Percentiles rank a stretch among this genome's conserved stretches.
phyloP scores from a whole-genome alignment of 345 rosid species.

The Theobroma cacao region DNA sequence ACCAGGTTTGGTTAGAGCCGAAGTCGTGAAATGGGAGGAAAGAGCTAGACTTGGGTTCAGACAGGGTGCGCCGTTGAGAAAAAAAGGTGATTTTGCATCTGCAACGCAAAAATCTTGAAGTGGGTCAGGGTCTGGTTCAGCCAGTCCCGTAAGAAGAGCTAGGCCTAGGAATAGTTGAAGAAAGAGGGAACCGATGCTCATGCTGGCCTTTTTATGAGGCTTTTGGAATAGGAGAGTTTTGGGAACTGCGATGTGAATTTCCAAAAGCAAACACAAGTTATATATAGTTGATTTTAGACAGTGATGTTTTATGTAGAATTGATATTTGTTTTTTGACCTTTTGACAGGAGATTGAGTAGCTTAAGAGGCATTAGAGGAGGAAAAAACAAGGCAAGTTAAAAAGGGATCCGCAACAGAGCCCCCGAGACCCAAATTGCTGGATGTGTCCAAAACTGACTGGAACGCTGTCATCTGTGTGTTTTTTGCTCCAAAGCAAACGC shows the following conservation, averaged over 20 bases:
- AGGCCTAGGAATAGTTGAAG: conserved; percentile 23
- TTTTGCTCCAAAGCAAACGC: not conserved
- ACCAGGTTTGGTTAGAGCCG: conserved; percentile 53
- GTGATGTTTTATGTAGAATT: not conserved
- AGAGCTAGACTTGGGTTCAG: conserved; percentile 41
- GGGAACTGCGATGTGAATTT: not conserved
- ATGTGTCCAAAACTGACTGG: not conserved
- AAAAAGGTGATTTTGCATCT: conserved; percentile 28
- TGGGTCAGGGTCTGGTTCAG: conserved; percentile 58
- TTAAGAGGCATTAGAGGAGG: conserved; percentile 47
- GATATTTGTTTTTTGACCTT: not conserved
- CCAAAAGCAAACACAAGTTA: not conserved
- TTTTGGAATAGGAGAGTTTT: not conserved
- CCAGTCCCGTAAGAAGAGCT: conserved; percentile 33
- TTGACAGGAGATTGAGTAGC: conserved; percentile 45
- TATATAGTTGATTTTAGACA: conserved; percentile 33
- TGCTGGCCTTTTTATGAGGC: not conserved
- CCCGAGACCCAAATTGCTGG: not conserved
- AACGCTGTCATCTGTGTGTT: not conserved
- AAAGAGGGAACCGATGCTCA: conserved; percentile 13
- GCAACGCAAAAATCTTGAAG: conserved; percentile 81
- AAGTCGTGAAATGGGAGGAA: conserved; percentile 51
- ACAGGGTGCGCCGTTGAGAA: conserved; percentile 56
- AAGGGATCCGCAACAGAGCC: not conserved
- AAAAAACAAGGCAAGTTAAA: conserved; percentile 46